Evolutionary conservation across 164 flowering plant species (phyloP).

Genomic region (Annona squamosa): DNA sequence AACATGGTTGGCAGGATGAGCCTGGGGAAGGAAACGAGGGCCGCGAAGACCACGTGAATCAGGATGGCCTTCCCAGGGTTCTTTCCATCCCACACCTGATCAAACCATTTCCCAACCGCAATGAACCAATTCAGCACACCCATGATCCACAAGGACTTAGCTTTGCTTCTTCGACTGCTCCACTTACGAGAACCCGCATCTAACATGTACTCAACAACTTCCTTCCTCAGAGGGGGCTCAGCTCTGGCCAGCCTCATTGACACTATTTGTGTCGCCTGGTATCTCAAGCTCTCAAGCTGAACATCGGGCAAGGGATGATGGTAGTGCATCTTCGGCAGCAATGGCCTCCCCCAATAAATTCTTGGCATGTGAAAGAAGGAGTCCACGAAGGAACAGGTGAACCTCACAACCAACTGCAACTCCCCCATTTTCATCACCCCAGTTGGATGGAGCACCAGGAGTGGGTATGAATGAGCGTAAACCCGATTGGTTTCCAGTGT

Average conservation of each 20-base stretch:
- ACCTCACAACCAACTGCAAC: conserved; percentile 40
- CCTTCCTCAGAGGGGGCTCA: conserved; percentile 41
- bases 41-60: conserved; percentile 15
- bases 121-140: conserved; percentile 21
- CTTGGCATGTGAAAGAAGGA: conserved; percentile 28
- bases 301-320: conserved; percentile 26
- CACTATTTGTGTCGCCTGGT: conserved; percentile 33
- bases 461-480: conserved; percentile 38
- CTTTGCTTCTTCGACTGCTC: conserved; percentile 41
- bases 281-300: conserved; percentile 32
- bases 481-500: conserved; percentile 37
- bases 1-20: conserved; percentile 21
- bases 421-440: conserved; percentile 50
- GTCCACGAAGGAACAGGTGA: conserved; percentile 27
- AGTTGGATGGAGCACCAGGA: conserved; percentile 29
- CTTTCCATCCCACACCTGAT: conserved; percentile 26
- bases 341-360: conserved; percentile 10
- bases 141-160: conserved; percentile 32
- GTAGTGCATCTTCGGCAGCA: conserved; percentile 48
- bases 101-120: conserved; percentile 19
- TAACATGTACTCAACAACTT: conserved; percentile 45
- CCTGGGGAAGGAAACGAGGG: conserved; percentile 15
- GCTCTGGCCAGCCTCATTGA: conserved; percentile 26
- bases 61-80: conserved; percentile 22
- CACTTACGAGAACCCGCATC: conserved; percentile 37